phyloP scores from a whole-genome alignment of 1,284 basidiomycete species.

The Leccinum pachyderme region DNA sequence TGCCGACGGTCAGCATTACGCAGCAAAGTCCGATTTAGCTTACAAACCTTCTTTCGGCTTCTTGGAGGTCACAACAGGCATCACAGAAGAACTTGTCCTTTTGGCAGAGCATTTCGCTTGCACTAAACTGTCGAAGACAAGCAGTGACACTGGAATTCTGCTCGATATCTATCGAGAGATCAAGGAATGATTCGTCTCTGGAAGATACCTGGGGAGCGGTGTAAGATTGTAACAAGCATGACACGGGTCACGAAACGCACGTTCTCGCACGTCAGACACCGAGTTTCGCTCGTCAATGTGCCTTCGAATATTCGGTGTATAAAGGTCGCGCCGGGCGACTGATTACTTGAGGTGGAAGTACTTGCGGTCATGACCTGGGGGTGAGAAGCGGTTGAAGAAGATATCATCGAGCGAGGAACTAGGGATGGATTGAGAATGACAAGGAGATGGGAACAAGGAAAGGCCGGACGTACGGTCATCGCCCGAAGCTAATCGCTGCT shows the following conservation, averaged over 20 bases:
- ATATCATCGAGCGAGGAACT: slow-evolving; percentile 60
- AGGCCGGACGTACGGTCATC: slow-evolving; percentile 24
- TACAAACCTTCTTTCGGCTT: slow-evolving; percentile 89
- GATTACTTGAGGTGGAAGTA: slow-evolving; percentile 43
- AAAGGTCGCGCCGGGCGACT: slow-evolving; percentile 62
- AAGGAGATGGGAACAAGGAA: not conserved
- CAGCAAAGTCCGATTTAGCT: not conserved
- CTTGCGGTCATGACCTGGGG: slow-evolving; percentile 38
- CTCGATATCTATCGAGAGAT: slow-evolving; percentile 97
- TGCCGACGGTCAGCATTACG: slow-evolving; percentile 33
- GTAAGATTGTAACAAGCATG: slow-evolving; percentile 9
- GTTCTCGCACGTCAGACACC: slow-evolving; percentile 96
- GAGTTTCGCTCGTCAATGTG: slow-evolving; percentile 91
- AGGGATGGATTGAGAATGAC: slow-evolving; percentile 6
- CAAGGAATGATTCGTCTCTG: slow-evolving; percentile 94
- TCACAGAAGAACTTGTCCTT: slow-evolving; percentile 99
- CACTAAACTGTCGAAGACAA: slow-evolving; percentile 94
- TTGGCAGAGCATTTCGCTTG: slow-evolving; percentile 96
- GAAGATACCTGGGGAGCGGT: slow-evolving; percentile 71
- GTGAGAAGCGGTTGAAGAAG: slow-evolving; percentile 46
- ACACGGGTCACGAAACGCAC: slow-evolving; percentile 40
- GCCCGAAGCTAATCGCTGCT: slow-evolving; percentile 40
- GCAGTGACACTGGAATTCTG: slow-evolving; percentile 95
- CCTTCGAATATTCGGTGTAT: slow-evolving; percentile 95
- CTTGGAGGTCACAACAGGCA: slow-evolving; percentile 92